Percentiles rank a stretch among this genome's conserved stretches.
phyloP scores from a whole-genome alignment of 371 early-diverging fungal genomes.

The Apophysomyces variabilis region DNA sequence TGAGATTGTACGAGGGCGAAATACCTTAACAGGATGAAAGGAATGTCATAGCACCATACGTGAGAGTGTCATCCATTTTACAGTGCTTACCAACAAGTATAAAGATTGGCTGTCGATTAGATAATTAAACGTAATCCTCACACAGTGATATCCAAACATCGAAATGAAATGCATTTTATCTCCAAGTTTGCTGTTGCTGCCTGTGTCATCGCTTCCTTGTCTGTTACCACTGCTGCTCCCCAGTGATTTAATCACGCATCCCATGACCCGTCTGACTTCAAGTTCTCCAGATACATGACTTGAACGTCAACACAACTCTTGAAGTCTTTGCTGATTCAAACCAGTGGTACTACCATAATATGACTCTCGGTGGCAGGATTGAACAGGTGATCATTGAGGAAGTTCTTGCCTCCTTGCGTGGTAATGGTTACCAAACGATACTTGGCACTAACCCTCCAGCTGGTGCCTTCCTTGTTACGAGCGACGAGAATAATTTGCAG shows the following conservation, averaged over 20 bases:
- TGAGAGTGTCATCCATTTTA: neutral
- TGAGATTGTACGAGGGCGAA: too few species aligned
- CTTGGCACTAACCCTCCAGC: neutral
- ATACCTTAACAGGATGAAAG: neutral
- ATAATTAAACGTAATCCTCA: neutral
- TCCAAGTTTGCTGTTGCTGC: neutral
- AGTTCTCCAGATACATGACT: neutral
- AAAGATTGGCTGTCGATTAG: neutral
- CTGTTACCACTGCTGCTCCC: neutral
- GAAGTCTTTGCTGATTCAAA: neutral
- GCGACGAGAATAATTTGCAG: neutral
- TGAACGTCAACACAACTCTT: neutral
- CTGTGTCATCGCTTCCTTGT: neutral
- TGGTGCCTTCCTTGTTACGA: neutral
- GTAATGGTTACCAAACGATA: neutral
- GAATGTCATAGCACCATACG: neutral
- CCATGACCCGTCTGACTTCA: neutral
- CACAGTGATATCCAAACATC: neutral
- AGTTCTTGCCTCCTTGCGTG: neutral
- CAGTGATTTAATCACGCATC: neutral
- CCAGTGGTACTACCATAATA: neutral
- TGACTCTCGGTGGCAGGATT: neutral
- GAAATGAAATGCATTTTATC: neutral
- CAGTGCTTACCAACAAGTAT: neutral
- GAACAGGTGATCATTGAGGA: neutral